Evolutionary conservation across 441 rosid genomes (phyloP).

Genomic region (Eruca vesicaria): DNA sequence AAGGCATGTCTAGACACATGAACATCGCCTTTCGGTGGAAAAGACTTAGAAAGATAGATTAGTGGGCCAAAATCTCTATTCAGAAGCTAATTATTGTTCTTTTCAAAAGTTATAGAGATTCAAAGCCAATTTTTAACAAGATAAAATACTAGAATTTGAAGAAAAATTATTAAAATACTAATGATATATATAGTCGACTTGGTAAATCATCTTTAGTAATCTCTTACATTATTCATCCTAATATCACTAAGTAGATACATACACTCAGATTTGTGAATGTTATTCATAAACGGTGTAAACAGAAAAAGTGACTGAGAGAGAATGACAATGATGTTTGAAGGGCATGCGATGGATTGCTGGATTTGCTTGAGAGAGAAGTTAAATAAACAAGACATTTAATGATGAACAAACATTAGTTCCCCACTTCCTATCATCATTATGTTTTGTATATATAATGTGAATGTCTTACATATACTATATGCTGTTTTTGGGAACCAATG

Average conservation of each 20-base stretch:
- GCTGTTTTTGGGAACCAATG: background rate
- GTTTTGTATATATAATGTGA: conserved; percentile 5
- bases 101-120: background rate
- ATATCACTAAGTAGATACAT: background rate
- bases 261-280: background rate
- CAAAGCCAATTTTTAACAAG: background rate
- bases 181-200: background rate
- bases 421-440: conserved; percentile 3
- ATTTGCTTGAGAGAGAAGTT: conserved; percentile 17
- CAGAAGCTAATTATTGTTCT: background rate
- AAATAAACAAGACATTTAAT: background rate
- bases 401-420: conserved; percentile 3
- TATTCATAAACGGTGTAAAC: too few species aligned
- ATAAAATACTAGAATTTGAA: background rate
- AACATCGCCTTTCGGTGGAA: background rate
- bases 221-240: background rate
- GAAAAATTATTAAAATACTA: background rate
- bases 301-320: background rate
- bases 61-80: background rate
- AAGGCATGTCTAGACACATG: background rate
- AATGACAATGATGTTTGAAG: conserved; percentile 6
- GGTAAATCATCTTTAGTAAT: background rate
- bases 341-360: conserved; percentile 2
- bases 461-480: background rate
- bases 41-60: background rate